A percentile compares a stretch with the other conserved stretches of the same genome.
These are phyloP conservation scores for Lactuca sativa DNA, from an alignment of 129 eudicot species.

Conservation along the genomic window DNA sequence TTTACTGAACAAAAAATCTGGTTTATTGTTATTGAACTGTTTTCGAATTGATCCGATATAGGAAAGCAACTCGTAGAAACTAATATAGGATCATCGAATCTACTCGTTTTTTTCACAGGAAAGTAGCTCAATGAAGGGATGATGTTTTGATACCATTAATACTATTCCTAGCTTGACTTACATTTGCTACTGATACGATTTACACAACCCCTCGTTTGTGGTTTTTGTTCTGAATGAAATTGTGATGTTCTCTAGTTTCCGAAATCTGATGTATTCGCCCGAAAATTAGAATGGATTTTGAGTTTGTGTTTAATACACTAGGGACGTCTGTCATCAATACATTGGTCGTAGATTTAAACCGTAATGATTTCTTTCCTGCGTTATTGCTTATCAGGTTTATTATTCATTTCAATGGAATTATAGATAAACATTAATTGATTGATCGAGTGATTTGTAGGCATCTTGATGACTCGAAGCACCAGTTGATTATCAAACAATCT, in stretches of 20 bases:
- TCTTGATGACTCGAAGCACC: slow-evolving; percentile 18
- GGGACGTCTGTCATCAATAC: background rate
- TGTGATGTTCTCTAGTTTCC: background rate
- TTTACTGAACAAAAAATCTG: slow-evolving; percentile 9
- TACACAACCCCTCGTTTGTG: background rate
- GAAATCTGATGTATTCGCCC: slow-evolving; percentile 2
- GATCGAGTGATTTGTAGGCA: slow-evolving; percentile 6
- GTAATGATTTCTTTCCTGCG: background rate
- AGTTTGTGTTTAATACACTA: background rate
- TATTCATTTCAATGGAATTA: background rate
- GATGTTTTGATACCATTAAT: background rate
- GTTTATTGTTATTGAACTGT: background rate
- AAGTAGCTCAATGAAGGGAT: slow-evolving; percentile 14
- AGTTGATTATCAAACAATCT: slow-evolving; percentile 3
- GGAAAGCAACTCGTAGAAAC: background rate
- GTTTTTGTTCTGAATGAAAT: slow-evolving; percentile 5
- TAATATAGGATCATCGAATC: slow-evolving; percentile 3
- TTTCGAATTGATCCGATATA: slow-evolving; percentile 12
- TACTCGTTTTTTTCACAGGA: slow-evolving; percentile 3
- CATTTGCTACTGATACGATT: slow-evolving; percentile 9
- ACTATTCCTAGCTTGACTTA: slow-evolving; percentile 14
- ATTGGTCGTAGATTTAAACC: background rate
- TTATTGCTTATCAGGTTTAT: slow-evolving; percentile 4
- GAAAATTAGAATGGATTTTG: slow-evolving; percentile 2
- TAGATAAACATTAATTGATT: slow-evolving; percentile 6